These are phyloP conservation scores for Coelastrella sp. DNA, from an alignment of 139 green algal genomes.

Conservation along the genomic window DNA sequence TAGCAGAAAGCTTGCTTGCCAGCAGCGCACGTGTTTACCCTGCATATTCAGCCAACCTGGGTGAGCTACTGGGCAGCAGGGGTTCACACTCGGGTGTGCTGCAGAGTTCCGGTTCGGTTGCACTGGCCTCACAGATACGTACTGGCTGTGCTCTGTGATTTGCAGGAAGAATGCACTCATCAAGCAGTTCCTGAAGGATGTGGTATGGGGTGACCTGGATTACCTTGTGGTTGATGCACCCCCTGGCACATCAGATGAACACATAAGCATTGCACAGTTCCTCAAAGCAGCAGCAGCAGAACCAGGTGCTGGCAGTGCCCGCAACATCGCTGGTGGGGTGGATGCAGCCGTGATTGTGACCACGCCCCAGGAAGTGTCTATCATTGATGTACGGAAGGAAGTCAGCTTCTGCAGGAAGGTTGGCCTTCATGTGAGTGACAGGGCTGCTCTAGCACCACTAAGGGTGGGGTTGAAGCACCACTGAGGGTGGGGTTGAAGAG, in stretches of 20 bases:
- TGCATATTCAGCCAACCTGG: too few species aligned
- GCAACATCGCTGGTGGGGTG: constrained; percentile 11
- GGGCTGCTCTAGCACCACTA: too few species aligned
- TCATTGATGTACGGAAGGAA: constrained; percentile 99
- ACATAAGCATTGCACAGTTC: constrained; percentile 97
- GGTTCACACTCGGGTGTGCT: not conserved
- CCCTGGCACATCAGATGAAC: constrained; percentile 96
- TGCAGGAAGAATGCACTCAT: constrained; percentile 95
- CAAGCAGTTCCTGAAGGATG: constrained; percentile 98
- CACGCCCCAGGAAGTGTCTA: constrained; percentile 92
- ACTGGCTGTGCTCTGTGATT: not conserved
- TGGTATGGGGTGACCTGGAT: constrained; percentile 96
- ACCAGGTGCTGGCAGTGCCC: not conserved
- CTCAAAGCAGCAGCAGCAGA: constrained; percentile 53
- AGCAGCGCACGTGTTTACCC: too few species aligned
- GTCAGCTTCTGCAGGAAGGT: constrained; percentile 98
- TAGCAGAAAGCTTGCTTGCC: too few species aligned
- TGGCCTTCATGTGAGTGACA: constrained; percentile 41
- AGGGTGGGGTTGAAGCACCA: too few species aligned
- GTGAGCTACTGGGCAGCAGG: not conserved
- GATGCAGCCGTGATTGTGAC: constrained; percentile 69
- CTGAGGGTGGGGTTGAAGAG: too few species aligned
- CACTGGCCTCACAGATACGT: too few species aligned
- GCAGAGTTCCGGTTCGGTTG: not conserved
- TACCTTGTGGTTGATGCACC: constrained; percentile 97